These are phyloP conservation scores for Hypoxylon cercidicola DNA, from an alignment of 495 filamentous ascomycete genomes.

Conservation along the genomic window DNA sequence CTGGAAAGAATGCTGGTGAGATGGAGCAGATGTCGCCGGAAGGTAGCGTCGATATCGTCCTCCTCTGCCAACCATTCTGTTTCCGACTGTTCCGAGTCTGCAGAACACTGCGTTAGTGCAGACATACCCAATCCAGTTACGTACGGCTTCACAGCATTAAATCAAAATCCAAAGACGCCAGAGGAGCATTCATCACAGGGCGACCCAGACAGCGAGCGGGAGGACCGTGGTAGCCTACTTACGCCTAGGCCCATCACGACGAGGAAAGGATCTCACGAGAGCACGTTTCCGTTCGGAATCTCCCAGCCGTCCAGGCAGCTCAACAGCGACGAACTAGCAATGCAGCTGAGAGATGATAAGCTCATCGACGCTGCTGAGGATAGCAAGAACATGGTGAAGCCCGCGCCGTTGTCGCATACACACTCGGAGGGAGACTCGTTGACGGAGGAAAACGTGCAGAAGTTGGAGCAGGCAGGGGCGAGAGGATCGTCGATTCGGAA, in stretches of 20 bases:
- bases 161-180: conserved; percentile 21
- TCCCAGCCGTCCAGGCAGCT: conserved; percentile 39
- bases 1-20: conserved; percentile 76
- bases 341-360: conserved; percentile 51
- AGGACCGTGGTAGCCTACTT: conserved; percentile 30
- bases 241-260: conserved; percentile 44
- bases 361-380: conserved; percentile 49
- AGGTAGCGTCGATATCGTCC: conserved; percentile 25
- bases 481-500: conserved; percentile 17
- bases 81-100: conserved; percentile 47
- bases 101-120: conserved; percentile 43
- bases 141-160: conserved; percentile 11
- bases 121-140: conserved; percentile 40
- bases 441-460: conserved; percentile 52
- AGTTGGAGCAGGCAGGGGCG: conserved; percentile 40
- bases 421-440: conserved; percentile 41
- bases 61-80: conserved; percentile 30
- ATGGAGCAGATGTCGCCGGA: conserved; percentile 33
- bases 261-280: conserved; percentile 34
- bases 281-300: conserved; percentile 30
- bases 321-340: conserved; percentile 43
- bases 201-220: conserved; percentile 19
- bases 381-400: conserved; percentile 15
- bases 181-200: conserved; percentile 11
- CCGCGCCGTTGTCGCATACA: conserved; percentile 21